phyloP scores from a whole-genome alignment of 805 yeast genomes.

The Cyberlindnera maritima region DNA sequence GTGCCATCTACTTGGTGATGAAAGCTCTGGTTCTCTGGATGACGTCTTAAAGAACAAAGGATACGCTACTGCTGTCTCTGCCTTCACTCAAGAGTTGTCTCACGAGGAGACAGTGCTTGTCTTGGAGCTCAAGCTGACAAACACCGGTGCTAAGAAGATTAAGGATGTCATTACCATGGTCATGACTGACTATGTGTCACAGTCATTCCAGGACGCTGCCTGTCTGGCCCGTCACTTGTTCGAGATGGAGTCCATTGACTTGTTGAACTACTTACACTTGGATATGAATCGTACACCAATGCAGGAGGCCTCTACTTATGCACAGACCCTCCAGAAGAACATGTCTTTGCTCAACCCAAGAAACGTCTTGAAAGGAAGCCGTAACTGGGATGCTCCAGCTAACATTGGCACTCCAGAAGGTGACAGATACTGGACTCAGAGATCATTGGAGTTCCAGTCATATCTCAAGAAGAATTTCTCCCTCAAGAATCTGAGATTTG shows the following conservation, averaged over 20 bases:
- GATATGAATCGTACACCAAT: constrained; percentile 37
- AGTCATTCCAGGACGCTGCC: constrained; percentile 18
- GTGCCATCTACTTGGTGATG: constrained; percentile 65
- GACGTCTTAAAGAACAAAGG: constrained; percentile 33
- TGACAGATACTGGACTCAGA: constrained; percentile 40
- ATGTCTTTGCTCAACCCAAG: constrained; percentile 29
- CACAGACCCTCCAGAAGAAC: constrained; percentile 39
- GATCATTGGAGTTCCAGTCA: constrained; percentile 35
- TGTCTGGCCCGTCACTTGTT: constrained; percentile 41
- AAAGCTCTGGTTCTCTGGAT: constrained; percentile 49
- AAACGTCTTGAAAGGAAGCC: constrained; percentile 44
- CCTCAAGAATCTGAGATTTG: constrained; percentile 32
- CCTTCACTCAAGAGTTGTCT: constrained; percentile 41
- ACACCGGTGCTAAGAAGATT: constrained; percentile 41
- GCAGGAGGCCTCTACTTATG: constrained; percentile 45
- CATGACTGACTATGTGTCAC: constrained; percentile 23
- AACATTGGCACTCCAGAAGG: constrained; percentile 31
- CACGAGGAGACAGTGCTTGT: constrained; percentile 39
- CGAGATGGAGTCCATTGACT: constrained; percentile 46
- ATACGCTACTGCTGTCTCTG: constrained; percentile 38
- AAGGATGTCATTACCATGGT: constrained; percentile 34
- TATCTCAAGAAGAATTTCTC: constrained; percentile 32
- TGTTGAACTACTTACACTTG: constrained; percentile 44
- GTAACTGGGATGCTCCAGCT: constrained; percentile 25
- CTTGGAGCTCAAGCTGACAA: constrained; percentile 49